Evolutionary conservation across 331 rosid species (phyloP), one percentile per base, ranked within the genome.

Genomic region (Malus hybrid): DNA sequence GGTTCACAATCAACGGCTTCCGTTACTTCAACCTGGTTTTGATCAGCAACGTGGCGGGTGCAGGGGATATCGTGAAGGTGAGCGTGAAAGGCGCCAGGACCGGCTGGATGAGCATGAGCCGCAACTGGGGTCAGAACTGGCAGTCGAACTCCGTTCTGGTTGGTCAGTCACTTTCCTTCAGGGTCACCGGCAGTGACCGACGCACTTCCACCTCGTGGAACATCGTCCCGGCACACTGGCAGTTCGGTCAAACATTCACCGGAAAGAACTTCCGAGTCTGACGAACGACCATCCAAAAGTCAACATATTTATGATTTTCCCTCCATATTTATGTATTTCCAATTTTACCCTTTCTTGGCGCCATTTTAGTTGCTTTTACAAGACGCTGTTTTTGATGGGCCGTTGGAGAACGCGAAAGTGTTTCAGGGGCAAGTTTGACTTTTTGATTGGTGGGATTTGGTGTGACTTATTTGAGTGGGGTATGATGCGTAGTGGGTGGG

Each of bases 61-160:
- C 89, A 44, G 91, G 91, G 70, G 91, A 87, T 77, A 75, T 87
- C 63, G 87, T 83, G 86, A 31, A 75, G 70, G 84, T 69, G 69
- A 85, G 86, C 76, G 88, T 85, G 24, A 85, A 85, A 14, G 88
- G 88, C 7, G 1, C 88, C 13, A 73, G 16, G 34, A 82, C 86
- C 0, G 84, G 77, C 12, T 85, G 88, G 88, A 82, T 85, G 86
- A 77, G 68, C 82, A 19, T 85, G 84, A 85, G 86, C 57, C 73
- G 88, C 6, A 85, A 85, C 84, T 85, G 88, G 88, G 88, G 88
- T 61, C 88, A 85, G 32, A 85, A 85, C 73, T 85, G 88, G 88
- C 86, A 85, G 77, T 85, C 88, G 15, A 85, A 85, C 70, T 72
- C 84, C 16, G 84, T 76, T 13, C 62, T 85, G 74, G 85, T 71